Evolutionary conservation across 129 eudicot species (phyloP).

Genomic region (Lactuca sativa): DNA sequence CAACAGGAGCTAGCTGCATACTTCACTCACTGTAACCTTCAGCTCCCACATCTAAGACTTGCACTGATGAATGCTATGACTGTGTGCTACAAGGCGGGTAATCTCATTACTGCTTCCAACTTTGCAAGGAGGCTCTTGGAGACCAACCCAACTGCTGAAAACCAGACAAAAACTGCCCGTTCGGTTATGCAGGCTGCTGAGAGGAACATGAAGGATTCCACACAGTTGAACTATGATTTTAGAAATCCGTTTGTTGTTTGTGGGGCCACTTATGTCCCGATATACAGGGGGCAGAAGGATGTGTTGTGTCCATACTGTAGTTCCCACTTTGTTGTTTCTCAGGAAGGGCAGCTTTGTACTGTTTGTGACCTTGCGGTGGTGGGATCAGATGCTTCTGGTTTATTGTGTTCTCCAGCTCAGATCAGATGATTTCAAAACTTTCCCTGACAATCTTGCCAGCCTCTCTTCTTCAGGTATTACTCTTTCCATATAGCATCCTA

Average conservation of each 20-base stretch:
- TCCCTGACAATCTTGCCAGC: conserved; percentile 5
- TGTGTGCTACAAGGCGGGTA: conserved; percentile 52
- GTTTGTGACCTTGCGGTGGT: conserved; percentile 70
- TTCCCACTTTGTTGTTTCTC: conserved; percentile 61
- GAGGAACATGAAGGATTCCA: conserved; percentile 59
- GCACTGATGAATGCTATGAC: conserved; percentile 66
- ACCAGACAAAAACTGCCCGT: conserved; percentile 57
- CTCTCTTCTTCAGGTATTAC: conserved; percentile 27
- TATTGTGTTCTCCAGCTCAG: conserved; percentile 75
- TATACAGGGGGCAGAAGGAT: conserved; percentile 70
- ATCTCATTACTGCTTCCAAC: conserved; percentile 56
- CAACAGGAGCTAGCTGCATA: conserved; percentile 78
- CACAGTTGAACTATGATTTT: conserved; percentile 63
- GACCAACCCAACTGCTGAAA: conserved; percentile 63
- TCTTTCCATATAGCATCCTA: conserved; percentile 4
- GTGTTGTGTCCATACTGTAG: conserved; percentile 62
- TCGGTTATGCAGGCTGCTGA: conserved; percentile 72
- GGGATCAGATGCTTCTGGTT: conserved; percentile 73
- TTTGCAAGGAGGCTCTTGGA: conserved; percentile 71
- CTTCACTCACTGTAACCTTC: conserved; percentile 74
- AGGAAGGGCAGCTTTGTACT: conserved; percentile 63
- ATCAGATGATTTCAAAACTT: conserved; percentile 42
- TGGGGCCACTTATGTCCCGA: conserved; percentile 76
- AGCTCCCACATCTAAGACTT: conserved; percentile 62
- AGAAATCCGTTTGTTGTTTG: conserved; percentile 78